Conservation (phyloP, 768 basidiomycete species). For the Royoungia palumana region DNA sequence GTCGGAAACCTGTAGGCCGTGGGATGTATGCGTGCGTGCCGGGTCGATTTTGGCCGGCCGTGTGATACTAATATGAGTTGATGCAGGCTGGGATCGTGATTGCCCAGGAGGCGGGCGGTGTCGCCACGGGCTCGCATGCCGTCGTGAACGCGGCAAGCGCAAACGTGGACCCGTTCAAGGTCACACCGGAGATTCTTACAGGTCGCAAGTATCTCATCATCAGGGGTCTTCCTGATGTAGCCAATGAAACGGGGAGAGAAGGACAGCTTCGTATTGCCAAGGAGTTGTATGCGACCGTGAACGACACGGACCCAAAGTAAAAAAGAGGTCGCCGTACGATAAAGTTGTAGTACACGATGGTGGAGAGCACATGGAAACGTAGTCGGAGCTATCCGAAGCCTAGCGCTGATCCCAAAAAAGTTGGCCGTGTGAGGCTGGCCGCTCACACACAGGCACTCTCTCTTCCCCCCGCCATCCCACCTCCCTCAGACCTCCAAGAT, state of each 20-base stretch:
- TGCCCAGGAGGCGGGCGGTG: constrained; percentile 82
- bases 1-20: constrained; percentile 44
- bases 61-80: not conserved
- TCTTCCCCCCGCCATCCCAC: not conserved
- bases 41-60: not conserved
- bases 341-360: not conserved
- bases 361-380: no score
- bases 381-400: no score
- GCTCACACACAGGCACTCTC: not conserved
- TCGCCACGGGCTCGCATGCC: constrained; percentile 68
- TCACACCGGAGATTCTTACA: constrained; percentile 65
- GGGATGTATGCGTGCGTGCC: constrained; percentile 75
- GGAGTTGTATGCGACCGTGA: constrained; percentile 83
- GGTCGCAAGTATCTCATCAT: constrained; percentile 83
- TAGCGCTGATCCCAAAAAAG: constrained; percentile 10
- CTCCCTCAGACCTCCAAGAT: constrained; percentile 2
- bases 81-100: constrained; percentile 84
- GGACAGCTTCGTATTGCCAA: constrained; percentile 77
- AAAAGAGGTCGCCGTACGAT: not conserved
- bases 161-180: constrained; percentile 47
- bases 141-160: constrained; percentile 37
- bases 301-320: constrained; percentile 61
- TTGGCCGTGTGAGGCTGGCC: constrained; percentile 11
- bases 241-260: constrained; percentile 61
- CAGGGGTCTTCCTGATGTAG: constrained; percentile 60